These are phyloP conservation scores for Andrographis paniculata DNA, from an alignment of 305 asterid genomes.

Conservation along the genomic window DNA sequence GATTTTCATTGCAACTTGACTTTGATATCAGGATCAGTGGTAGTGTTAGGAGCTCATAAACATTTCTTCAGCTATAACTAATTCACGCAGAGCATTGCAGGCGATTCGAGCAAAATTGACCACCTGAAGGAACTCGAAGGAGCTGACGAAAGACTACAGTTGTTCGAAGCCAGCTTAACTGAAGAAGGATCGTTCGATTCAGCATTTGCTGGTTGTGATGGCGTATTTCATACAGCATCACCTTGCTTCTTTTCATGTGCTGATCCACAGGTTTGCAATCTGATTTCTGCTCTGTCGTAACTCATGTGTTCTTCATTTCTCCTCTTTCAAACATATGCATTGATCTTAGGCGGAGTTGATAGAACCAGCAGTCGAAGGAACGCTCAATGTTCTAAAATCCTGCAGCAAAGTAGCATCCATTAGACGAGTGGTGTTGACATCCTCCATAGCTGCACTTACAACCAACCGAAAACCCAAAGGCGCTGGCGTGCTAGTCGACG, in stretches of 20 bases:
- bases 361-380: constrained; percentile 46
- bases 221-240: constrained; percentile 24
- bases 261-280: neutral
- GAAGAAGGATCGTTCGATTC: constrained; percentile 35
- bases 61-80: neutral
- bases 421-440: constrained; percentile 27
- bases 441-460: constrained; percentile 33
- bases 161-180: constrained; percentile 28
- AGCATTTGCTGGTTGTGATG: constrained; percentile 28
- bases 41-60: neutral
- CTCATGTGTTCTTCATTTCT: neutral
- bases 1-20: no score
- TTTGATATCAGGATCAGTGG: neutral
- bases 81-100: constrained; percentile 6
- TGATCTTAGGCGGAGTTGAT: constrained; percentile 28
- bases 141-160: constrained; percentile 30
- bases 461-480: constrained; percentile 9
- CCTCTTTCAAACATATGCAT: neutral
- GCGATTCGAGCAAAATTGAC: constrained; percentile 24
- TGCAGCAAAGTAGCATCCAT: constrained; percentile 33
- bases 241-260: neutral
- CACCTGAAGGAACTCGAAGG: constrained; percentile 38
- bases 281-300: neutral
- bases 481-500: constrained; percentile 22
- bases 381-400: constrained; percentile 33